Evolutionary conservation across 2,329 filamentous ascomycete species (phyloP), one percentile per base, ranked within the genome.

Genomic region (Cladosporium phlei): DNA sequence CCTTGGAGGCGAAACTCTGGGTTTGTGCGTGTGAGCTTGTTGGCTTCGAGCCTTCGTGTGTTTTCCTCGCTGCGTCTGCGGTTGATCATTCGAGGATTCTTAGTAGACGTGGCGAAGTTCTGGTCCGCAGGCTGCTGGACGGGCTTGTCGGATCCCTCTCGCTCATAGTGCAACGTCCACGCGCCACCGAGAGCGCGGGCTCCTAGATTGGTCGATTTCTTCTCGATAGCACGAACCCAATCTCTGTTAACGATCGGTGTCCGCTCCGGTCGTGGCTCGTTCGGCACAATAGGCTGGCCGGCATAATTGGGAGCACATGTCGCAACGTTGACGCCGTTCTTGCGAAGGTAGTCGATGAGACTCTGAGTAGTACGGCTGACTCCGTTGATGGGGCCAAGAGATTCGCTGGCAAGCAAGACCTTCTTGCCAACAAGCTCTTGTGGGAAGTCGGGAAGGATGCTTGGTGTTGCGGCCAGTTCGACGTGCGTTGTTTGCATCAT

Each of bases 341-440:
- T 68, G 47, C 80, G 76, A 16, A 86, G 69, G 54, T 86, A 83
- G 59, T 80, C 78, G 45, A 86, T 79, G 42, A 86, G 73, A 70
- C 81, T 85, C 55, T 82, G 69, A 0, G 83, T 86, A 4, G 83
- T 86, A 51, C 82, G 74, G 57, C 79, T 84, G 35, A 86, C 83
- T n/a, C 83, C 83, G 59, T 86, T 86, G 60, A 86, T 80, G 0
- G 83, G 83, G 3, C 82, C 83, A 48, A 85, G 82, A 1, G 82
- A 86, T 60, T 86, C 83, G 11, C 82, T 86, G 51, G 82, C 83
- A 6, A 86, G 73, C 6, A 86, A 66, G 51, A 86, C 73, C 52
- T 76, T 76, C 62, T 80, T 82, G 8, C 78, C 79, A 28, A 70
- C 66, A n/a, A 86, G 70, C 7, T 68, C 54, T 14, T 48, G 54